A percentile compares a stretch with the other conserved stretches of the same genome.
Evolutionary conservation across 176 grass and related monocot genomes (phyloP).

Genomic region (Rhynchospora pubera): DNA sequence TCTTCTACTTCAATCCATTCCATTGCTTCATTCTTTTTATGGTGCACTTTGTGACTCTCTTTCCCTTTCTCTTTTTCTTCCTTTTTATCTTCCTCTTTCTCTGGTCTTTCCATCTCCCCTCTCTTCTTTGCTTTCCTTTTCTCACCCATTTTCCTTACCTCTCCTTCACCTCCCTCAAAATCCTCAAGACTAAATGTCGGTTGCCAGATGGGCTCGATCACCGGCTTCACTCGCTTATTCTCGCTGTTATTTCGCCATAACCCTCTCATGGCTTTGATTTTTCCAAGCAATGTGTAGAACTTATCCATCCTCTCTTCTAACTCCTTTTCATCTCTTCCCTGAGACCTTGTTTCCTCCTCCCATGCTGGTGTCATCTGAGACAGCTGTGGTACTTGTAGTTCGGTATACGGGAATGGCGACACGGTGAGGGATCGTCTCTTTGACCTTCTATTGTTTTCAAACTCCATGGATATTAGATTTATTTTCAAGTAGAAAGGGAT

Average conservation of each 20-base stretch:
- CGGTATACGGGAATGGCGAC: background rate
- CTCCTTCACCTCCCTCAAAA: background rate
- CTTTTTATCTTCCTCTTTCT: background rate
- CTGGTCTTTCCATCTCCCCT: background rate
- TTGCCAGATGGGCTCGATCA: constrained; percentile 8
- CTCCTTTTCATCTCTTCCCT: background rate
- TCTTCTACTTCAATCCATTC: background rate
- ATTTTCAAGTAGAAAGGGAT: background rate
- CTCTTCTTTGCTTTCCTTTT: background rate
- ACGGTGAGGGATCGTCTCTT: too few relatives aligned
- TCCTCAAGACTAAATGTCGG: background rate
- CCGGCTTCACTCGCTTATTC: constrained; percentile 6
- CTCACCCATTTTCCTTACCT: background rate
- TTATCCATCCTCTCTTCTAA: constrained; percentile 17
- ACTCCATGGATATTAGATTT: constrained; percentile 3
- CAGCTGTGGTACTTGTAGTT: background rate
- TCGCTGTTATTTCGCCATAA: background rate
- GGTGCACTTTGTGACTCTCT: background rate
- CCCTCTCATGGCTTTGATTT: constrained; percentile 10
- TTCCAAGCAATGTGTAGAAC: constrained; percentile 5
- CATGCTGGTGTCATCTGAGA: background rate
- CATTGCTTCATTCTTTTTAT: background rate
- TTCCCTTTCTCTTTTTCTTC: background rate
- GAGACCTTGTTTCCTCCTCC: background rate
- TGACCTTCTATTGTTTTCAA: constrained; percentile 3